Evolutionary conservation across 768 basidiomycete species (phyloP).

Genomic region (Pleurotus djamor): DNA sequence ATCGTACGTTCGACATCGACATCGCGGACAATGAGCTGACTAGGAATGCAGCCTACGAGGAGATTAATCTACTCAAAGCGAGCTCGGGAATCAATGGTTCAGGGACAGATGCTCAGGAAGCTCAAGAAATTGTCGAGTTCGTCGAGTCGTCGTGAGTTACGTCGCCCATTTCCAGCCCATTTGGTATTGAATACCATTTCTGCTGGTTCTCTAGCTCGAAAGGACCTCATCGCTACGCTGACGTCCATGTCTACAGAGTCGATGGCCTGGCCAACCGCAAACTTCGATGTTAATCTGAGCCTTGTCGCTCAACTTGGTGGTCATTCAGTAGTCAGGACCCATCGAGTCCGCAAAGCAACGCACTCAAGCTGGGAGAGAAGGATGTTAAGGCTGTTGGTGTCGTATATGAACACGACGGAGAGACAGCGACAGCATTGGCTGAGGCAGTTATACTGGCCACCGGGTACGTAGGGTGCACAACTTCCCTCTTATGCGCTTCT

Average conservation of each 20-base stretch:
- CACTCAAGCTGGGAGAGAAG: conserved; percentile 15
- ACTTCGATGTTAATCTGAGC: conserved; percentile 20
- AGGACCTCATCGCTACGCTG: conserved; percentile 19
- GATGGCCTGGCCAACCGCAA: conserved; percentile 18
- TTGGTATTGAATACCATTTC: conserved; percentile 15
- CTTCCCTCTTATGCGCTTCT: neutral
- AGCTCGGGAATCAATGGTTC: conserved; percentile 27
- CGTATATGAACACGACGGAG: conserved; percentile 16
- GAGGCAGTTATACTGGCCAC: neutral
- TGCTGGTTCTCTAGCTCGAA: conserved; percentile 16
- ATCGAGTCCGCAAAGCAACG: conserved; percentile 17
- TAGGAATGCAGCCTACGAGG: conserved; percentile 13
- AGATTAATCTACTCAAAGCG: conserved; percentile 20
- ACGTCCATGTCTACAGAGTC: conserved; percentile 20
- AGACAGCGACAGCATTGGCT: neutral
- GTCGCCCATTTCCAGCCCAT: neutral
- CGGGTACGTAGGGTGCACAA: neutral
- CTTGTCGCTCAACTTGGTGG: conserved; percentile 20
- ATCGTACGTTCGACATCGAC: conserved; percentile 10
- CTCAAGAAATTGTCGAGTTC: conserved; percentile 13
- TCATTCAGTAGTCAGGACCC: conserved; percentile 17
- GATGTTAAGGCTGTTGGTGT: conserved; percentile 18
- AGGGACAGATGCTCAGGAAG: conserved; percentile 16
- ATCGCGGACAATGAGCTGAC: neutral
- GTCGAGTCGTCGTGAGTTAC: conserved; percentile 15